phyloP scores from a whole-genome alignment of 2,329 filamentous ascomycete genomes.

The Cladophialophora exuberans region DNA sequence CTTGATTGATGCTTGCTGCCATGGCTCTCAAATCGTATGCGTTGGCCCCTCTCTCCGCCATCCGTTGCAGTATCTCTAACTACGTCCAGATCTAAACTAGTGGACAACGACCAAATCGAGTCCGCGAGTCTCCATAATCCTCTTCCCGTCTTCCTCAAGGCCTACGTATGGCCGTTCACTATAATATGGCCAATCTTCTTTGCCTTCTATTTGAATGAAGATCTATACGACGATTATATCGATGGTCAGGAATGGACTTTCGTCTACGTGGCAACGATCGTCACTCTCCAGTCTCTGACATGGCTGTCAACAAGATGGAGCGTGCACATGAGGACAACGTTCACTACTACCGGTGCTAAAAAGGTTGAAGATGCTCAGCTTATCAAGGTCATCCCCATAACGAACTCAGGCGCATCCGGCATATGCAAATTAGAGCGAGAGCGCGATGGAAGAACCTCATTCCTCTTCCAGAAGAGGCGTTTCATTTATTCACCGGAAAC shows the following conservation, averaged over 20 bases:
- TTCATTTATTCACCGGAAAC: constrained; percentile 79
- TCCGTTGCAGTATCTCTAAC: constrained; percentile 3
- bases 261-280: constrained; percentile 85
- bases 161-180: constrained; percentile 91
- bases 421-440: constrained; percentile 83
- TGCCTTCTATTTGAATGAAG: constrained; percentile 78
- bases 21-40: constrained; percentile 31
- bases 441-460: constrained; percentile 75
- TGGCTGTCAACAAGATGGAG: constrained; percentile 99
- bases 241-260: constrained; percentile 97
- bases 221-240: constrained; percentile 89
- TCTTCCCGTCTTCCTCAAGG: constrained; percentile 76
- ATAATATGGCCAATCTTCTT: constrained; percentile 92
- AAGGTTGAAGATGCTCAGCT: constrained; percentile 74
- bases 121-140: constrained; percentile 86
- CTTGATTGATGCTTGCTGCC: constrained; percentile 35
- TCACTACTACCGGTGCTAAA: constrained; percentile 74
- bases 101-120: constrained; percentile 89
- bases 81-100: constrained; percentile 56
- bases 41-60: neutral
- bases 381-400: constrained; percentile 89
- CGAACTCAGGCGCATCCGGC: constrained; percentile 86
- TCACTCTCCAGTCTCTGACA: constrained; percentile 82
- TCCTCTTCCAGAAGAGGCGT: constrained; percentile 96
- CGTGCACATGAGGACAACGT: constrained; percentile 78